Conservation (phyloP, 75 land plant species). For the Pseudotsuga menziesii region DNA sequence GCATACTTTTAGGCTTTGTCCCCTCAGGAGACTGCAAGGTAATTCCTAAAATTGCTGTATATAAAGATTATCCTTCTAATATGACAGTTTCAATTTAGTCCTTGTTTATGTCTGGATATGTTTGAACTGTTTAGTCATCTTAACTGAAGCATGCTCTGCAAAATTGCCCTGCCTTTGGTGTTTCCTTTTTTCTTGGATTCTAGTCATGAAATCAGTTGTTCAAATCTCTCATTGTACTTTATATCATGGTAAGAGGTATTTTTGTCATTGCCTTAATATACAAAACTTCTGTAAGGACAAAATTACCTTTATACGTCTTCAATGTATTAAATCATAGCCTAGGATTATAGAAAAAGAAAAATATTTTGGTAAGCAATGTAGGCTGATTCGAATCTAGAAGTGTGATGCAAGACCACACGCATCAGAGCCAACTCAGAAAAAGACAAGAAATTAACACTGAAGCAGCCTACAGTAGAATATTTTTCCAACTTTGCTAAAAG, state of each 20-base stretch:
- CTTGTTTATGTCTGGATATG: not conserved
- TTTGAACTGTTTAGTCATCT: not conserved
- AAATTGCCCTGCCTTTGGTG: not conserved
- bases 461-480: too few species aligned
- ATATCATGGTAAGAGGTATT: not conserved
- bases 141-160: not conserved
- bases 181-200: not conserved
- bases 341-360: too few species aligned
- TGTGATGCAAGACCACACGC: too few species aligned
- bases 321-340: too few species aligned
- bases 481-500: too few species aligned
- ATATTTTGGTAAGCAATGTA: too few species aligned
- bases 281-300: too few species aligned
- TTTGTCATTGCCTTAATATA: not conserved
- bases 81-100: not conserved
- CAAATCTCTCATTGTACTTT: not conserved
- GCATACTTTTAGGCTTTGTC: slow-evolving; percentile 78
- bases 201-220: not conserved
- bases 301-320: too few species aligned
- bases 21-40: slow-evolving; percentile 71
- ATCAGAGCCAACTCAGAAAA: too few species aligned
- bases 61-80: not conserved
- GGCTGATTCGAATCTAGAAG: too few species aligned
- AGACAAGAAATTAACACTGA: too few species aligned
- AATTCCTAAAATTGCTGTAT: not conserved